These are phyloP conservation scores for Annona cherimola DNA, from an alignment of 164 flowering plant species.

Conservation along the genomic window DNA sequence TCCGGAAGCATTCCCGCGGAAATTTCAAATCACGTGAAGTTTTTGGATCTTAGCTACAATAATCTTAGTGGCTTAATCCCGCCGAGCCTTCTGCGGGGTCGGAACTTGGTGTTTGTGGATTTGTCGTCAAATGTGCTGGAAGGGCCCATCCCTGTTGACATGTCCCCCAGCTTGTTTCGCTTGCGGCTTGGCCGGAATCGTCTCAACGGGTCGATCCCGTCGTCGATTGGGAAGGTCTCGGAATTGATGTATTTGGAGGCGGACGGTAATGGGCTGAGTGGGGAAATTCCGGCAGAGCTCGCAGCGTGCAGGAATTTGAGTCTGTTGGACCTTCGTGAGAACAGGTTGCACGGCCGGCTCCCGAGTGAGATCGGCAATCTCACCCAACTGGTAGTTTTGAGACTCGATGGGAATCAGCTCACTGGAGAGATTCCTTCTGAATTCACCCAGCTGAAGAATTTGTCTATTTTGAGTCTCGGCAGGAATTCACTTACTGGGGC, in stretches of 20 bases:
- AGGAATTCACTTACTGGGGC: conserved; percentile 45
- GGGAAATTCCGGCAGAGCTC: conserved; percentile 42
- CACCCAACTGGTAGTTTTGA: conserved; percentile 40
- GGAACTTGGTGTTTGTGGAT: conserved; percentile 43
- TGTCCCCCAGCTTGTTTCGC: conserved; percentile 41
- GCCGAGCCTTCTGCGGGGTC: conserved; percentile 32
- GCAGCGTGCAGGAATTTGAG: conserved; percentile 39
- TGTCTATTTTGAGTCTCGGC: conserved; percentile 46
- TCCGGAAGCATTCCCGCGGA: conserved; percentile 43
- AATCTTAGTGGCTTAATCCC: conserved; percentile 43
- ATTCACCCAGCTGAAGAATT: conserved; percentile 21
- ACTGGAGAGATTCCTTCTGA: conserved; percentile 45
- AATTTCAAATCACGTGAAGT: conserved; percentile 25
- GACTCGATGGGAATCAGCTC: conserved; percentile 44
- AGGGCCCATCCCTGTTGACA: conserved; percentile 40
- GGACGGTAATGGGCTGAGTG: conserved; percentile 43
- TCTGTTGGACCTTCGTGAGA: conserved; percentile 50
- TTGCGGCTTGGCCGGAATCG: conserved; percentile 53
- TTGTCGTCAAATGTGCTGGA: conserved; percentile 40
- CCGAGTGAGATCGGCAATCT: conserved; percentile 46
- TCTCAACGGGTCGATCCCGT: conserved; percentile 40
- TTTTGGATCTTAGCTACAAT: conserved; percentile 63
- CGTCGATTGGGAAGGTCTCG: conserved; percentile 16
- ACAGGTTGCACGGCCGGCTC: conserved; percentile 37
- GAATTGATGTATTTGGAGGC: conserved; percentile 56